Base-by-base conservation (phyloP, 2,329 filamentous ascomycete species). In the Rhytidhysteron rufulum region DNA sequence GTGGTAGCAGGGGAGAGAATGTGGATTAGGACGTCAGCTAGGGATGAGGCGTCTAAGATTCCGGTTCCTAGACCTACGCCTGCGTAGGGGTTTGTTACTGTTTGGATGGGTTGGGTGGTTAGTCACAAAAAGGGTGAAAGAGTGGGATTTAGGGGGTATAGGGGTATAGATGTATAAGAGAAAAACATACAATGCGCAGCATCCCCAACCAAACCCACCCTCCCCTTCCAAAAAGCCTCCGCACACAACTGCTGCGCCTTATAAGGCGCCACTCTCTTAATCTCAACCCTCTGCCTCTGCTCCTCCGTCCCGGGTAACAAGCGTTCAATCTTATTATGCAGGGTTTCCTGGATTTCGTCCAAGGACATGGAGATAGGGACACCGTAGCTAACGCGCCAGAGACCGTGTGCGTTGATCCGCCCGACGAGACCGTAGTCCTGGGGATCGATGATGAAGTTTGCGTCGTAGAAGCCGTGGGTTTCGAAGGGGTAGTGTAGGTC, bases 381-480 rank as follows among this genome's bases (percentile, higher is more conserved):
- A 5, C 68, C 67, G 35, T 69, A 70, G 5, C 60, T 64, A 1
- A 70, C 63, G 18, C 69, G 54, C 68, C 69, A 72, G 3, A 71
- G 42, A 0, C 62, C 63, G 1, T 54, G 48, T 11, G 58, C 46
- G 9, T 54, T 54, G 15, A 67, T 66, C 1, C 55, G 51, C 1
- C 62, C 60, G 15, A 68, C 55, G 25, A 68, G 49, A 2, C 64
- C 65, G 43, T 66, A 69, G 41, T 67, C 39, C n/a, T 54, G 37
- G 0, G 53, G 49, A 35, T 69, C 65, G 4, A 66, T 53, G 44
- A 69, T 53, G 48, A 69, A 70, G 25, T 70, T 70, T 5, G 61
- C 65, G 19, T 66, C 64, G 33, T 55, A 55, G 54, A 67, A 70
- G 11, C 56, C 60, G 29, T 68, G 53, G 10, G 54, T 47, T 7